phyloP scores from a whole-genome alignment of 2,329 filamentous ascomycete genomes.

The Ascochyta koolunga region DNA sequence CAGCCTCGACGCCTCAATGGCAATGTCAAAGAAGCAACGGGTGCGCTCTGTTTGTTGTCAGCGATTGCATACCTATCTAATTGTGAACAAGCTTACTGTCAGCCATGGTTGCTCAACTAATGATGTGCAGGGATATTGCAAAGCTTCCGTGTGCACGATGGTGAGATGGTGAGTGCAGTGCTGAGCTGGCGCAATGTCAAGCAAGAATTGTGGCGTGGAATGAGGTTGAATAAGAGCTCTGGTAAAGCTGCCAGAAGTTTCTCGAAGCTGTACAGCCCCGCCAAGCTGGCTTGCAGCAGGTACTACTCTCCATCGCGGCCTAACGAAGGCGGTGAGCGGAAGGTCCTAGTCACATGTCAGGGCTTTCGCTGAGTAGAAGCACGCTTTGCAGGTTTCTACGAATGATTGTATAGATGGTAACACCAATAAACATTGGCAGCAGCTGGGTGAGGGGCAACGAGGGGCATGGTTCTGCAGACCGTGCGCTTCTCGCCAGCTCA shows the following conservation, averaged over 20 bases:
- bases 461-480: constrained; percentile 20
- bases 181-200: neutral
- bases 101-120: constrained; percentile 31
- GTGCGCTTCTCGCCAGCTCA: neutral
- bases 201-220: constrained; percentile 10
- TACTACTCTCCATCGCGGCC: constrained; percentile 1
- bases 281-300: constrained; percentile 29
- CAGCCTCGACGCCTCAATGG: constrained; percentile 75
- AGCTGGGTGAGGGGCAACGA: constrained; percentile 35
- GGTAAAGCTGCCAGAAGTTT: constrained; percentile 44
- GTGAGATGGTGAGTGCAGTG: neutral
- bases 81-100: constrained; percentile 24
- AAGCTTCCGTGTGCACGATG: neutral
- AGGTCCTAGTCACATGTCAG: neutral
- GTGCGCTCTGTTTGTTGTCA: constrained; percentile 61
- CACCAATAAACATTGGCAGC: constrained; percentile 16
- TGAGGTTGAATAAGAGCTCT: constrained; percentile 31
- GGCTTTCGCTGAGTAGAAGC: neutral
- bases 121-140: neutral
- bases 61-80: neutral
- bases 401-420: neutral
- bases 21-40: constrained; percentile 92
- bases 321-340: neutral
- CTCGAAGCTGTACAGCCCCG: constrained; percentile 26
- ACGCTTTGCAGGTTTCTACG: neutral